Conservation (phyloP, 2,329 filamentous ascomycete species). For the Claviceps pazoutovae region DNA sequence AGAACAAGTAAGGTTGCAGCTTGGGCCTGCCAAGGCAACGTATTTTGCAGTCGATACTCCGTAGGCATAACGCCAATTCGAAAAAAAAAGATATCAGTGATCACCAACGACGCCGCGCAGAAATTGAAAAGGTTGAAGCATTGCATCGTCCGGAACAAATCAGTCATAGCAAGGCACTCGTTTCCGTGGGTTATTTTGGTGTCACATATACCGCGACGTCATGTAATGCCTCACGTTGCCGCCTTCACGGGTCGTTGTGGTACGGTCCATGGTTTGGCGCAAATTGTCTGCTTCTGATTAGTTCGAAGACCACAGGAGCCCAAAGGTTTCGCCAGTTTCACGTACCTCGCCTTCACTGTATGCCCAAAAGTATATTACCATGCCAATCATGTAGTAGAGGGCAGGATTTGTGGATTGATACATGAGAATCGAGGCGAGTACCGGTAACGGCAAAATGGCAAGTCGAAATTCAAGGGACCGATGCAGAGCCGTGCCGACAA, state of each 20-base stretch:
- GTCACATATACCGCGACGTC: background rate
- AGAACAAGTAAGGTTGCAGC: background rate
- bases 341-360: slow-evolving; percentile 93
- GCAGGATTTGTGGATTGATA: slow-evolving; percentile 91
- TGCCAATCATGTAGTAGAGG: slow-evolving; percentile 78
- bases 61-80: background rate
- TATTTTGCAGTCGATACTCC: background rate
- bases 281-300: slow-evolving; percentile 41
- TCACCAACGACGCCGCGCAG: slow-evolving; percentile 5
- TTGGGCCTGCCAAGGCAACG: background rate
- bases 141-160: background rate
- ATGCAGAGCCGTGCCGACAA: slow-evolving; percentile 69
- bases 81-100: background rate
- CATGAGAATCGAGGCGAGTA: slow-evolving; percentile 59
- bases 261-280: slow-evolving; percentile 55
- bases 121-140: background rate
- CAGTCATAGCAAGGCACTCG: background rate
- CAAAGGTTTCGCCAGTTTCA: background rate
- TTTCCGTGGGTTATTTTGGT: background rate
- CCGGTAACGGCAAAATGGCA: slow-evolving; percentile 65
- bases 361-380: slow-evolving; percentile 87
- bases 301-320: background rate
- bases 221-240: slow-evolving; percentile 4
- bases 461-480: slow-evolving; percentile 78
- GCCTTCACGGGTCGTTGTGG: slow-evolving; percentile 35